A percentile compares a stretch with the other conserved stretches of the same genome.
phyloP scores from a whole-genome alignment of 2,329 filamentous ascomycete genomes.

The Aspergillus sp. region DNA sequence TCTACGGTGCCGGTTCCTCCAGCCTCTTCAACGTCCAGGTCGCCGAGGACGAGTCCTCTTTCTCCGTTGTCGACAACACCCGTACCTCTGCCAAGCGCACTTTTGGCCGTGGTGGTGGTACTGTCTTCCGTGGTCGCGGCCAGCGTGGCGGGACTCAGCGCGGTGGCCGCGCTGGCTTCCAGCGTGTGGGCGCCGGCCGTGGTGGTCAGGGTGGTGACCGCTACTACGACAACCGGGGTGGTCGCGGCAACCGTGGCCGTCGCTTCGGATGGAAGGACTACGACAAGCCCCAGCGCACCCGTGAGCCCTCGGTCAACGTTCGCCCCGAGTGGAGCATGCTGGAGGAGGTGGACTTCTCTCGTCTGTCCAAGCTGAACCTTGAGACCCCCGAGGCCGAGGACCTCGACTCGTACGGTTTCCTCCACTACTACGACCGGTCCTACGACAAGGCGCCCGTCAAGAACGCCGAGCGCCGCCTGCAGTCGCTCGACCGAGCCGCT shows the following conservation, averaged over 20 bases:
- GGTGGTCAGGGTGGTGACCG: conserved; percentile 65
- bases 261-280: conserved; percentile 98
- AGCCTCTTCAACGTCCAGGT: conserved; percentile 86
- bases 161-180: conserved; percentile 69
- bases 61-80: conserved; percentile 96
- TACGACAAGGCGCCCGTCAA: conserved; percentile 94
- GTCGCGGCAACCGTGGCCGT: conserved; percentile 71
- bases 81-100: conserved; percentile 80
- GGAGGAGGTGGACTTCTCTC: conserved; percentile 98
- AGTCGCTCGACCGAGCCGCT: conserved; percentile 85
- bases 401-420: conserved; percentile 90
- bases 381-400: conserved; percentile 95
- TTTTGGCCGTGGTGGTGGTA: conserved; percentile 81
- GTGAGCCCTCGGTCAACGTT: conserved; percentile 93
- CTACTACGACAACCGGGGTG: conserved; percentile 69
- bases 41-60: conserved; percentile 93
- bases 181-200: conserved; percentile 68
- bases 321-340: conserved; percentile 93
- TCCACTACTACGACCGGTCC: conserved; percentile 95
- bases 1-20: conserved; percentile 86
- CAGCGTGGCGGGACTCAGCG: conserved; percentile 77
- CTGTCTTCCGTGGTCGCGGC: conserved; percentile 78
- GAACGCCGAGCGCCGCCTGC: conserved; percentile 81
- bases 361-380: conserved; percentile 90
- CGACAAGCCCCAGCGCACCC: conserved; percentile 95